Base-by-base conservation (phyloP, 495 filamentous ascomycete species). In the Penicillium desertorum region DNA sequence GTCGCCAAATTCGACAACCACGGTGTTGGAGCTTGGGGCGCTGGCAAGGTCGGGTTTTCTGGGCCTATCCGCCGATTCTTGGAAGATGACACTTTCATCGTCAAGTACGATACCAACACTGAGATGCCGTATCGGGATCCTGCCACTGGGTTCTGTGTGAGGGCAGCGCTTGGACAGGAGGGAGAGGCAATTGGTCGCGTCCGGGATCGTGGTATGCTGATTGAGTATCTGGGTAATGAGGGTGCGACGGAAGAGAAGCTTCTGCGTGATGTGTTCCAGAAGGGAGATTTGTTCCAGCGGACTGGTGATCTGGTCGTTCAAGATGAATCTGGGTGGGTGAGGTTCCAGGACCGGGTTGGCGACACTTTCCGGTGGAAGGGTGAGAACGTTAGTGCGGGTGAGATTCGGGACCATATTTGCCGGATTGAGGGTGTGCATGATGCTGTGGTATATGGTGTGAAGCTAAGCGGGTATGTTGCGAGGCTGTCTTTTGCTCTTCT, bases 351-450 rank as follows among this genome's bases (percentile, higher is more conserved):
- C 68, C 89, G 92, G 2, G 89, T 96, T 49, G 93, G 93, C 47
- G 93, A 98, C 66, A 97, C 93, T 0, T 97, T 92, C 75, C 85
- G 93, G 27, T 97, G 93, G 92, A 96, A 96, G 74, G 84, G 83
- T 19, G 93, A 98, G 74, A 98, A 97, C 59, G 90, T 96, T 1
- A 88, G 86, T 9, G 94, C 92, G 0, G 86, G 87, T 20, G 85
- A 91, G 56, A 83, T 85, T 19, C 62, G 77, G 29, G 78, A 79
- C 59, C 75, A 78, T 59, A 75, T 82, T 45, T 78, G 77, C 32
- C 63, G 66, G 25, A 73, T 81, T 47, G 63, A 70, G 0, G 72
- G 70, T 9, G 73, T 81, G 16, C 69, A 73, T 39, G 79, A 82
- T 67, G 79, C 79, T 4, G 71, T 79, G 19, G 79, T 82, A 3